Evolutionary conservation across 2,329 filamentous ascomycete species (phyloP), one percentile per base, ranked within the genome.

Genomic region (Alternaria viburni): DNA sequence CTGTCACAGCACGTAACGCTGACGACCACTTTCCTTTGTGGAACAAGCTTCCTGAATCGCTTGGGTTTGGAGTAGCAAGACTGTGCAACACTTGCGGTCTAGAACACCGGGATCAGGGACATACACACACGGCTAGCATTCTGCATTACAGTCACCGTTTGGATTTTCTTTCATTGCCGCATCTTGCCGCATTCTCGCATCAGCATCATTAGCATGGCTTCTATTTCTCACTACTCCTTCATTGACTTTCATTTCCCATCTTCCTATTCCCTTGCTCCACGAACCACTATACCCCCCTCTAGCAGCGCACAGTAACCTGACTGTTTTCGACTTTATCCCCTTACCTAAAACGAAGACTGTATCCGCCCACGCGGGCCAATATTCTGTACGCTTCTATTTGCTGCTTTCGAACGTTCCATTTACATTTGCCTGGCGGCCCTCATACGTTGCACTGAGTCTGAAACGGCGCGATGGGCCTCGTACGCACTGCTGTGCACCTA

Each of bases 341-440:
- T 71, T 62, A 62, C 63, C 66, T 54, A 61, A 68, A 73, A 78
- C 76, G 75, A 79, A 80, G 78, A 80, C 73, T 78, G 77, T 79
- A 77, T 74, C 78, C 75, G 79, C 79, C 79, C 79, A 69, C 79
- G 78, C 79, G 78, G 79, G 74, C 70, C 66, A 75, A 65, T 71
- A 68, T 64, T 46, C 54, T 78, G 74, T 77, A 75, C 67, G 62
- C 65, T 73, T 69, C 57, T 67, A 52, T 57, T 62, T 57, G 54
- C 55, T 57, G 51, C 19, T 57, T 62, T 59, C 41, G 19, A 57
- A 30, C 43, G 46, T 61, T 61, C 47, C 46, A 55, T 55, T 60
- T 36, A 49, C 51, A 59, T 44, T 46, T 51, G 30, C 49, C 52
- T 51, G 56, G 58, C 32, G 43, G 56, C 32, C 45, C 44, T 61